Percentiles rank a stretch among this genome's conserved stretches.
These are phyloP conservation scores for Hygrophoropsis aurantiaca DNA, from an alignment of 768 basidiomycete genomes.

Conservation along the genomic window DNA sequence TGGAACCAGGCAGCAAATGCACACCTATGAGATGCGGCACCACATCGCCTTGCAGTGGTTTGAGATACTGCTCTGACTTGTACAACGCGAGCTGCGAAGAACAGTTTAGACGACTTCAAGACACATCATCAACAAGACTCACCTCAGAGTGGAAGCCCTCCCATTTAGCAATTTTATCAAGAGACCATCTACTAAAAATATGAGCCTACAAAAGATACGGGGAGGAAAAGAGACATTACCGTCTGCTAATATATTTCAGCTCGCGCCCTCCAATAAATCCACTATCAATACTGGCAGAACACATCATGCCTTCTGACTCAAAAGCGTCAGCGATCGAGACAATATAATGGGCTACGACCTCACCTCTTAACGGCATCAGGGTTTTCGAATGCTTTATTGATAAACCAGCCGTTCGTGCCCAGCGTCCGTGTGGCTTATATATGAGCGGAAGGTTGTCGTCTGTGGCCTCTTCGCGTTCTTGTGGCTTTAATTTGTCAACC, in stretches of 20 bases:
- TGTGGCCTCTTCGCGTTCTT: neutral
- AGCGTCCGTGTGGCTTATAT: constrained; percentile 31
- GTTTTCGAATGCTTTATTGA: constrained; percentile 24
- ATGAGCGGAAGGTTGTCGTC: constrained; percentile 10
- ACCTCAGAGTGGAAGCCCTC: constrained; percentile 42
- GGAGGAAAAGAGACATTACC: constrained; percentile 20
- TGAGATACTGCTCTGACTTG: constrained; percentile 44
- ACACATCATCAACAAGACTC: constrained; percentile 10
- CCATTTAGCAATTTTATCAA: constrained; percentile 32
- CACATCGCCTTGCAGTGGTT: constrained; percentile 49
- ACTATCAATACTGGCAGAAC: constrained; percentile 36
- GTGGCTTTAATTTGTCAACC: neutral
- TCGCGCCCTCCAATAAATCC: constrained; percentile 26
- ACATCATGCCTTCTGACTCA: constrained; percentile 37
- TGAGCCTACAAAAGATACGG: constrained; percentile 4
- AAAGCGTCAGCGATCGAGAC: neutral
- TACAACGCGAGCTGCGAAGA: constrained; percentile 49
- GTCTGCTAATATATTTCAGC: constrained; percentile 37
- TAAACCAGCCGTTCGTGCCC: constrained; percentile 29
- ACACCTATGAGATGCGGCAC: constrained; percentile 56
- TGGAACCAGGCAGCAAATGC: constrained; percentile 35
- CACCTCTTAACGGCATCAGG: constrained; percentile 25
- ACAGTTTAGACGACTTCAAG: constrained; percentile 3
- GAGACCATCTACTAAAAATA: constrained; percentile 28
- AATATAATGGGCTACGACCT: constrained; percentile 4